Conservation (phyloP, 129 eudicot species). For the Lactuca saligna region DNA sequence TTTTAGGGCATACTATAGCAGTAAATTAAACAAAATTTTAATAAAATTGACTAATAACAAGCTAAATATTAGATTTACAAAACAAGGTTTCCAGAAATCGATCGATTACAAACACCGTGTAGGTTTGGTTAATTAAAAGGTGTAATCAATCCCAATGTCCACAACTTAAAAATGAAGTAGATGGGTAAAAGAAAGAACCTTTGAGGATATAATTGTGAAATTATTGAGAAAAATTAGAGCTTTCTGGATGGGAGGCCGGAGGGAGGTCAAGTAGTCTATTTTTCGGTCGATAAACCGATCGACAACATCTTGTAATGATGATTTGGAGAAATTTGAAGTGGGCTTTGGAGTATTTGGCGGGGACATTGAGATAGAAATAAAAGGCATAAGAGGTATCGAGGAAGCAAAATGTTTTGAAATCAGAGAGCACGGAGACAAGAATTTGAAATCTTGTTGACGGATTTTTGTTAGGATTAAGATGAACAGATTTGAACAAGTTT, state of each 20-base stretch:
- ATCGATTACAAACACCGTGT: not conserved
- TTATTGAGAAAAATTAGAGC: constrained; percentile 27
- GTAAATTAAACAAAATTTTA: not conserved
- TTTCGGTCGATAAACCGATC: constrained; percentile 29
- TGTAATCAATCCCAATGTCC: constrained; percentile 4
- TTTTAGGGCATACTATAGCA: not conserved
- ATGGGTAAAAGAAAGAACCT: constrained; percentile 42
- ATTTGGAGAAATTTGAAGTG: constrained; percentile 17
- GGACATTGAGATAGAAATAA: constrained; percentile 26
- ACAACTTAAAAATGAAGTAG: not conserved
- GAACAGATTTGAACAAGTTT: not conserved
- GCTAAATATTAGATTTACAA: not conserved
- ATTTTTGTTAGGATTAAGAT: constrained; percentile 34
- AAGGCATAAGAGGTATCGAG: constrained; percentile 25
- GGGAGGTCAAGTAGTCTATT: constrained; percentile 33
- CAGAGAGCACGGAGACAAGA: constrained; percentile 25
- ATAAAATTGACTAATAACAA: not conserved
- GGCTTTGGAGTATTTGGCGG: constrained; percentile 17
- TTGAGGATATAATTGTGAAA: constrained; percentile 84
- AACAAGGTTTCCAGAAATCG: constrained; percentile 9
- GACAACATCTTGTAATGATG: constrained; percentile 29
- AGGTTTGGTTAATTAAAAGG: constrained; percentile 1
- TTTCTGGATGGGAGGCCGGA: constrained; percentile 34
- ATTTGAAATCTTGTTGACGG: constrained; percentile 31
- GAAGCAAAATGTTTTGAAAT: constrained; percentile 29